Percentiles rank a stretch among this genome's conserved stretches.
phyloP scores from a whole-genome alignment of 305 asterid species.

The Fraxinus angustifolia region DNA sequence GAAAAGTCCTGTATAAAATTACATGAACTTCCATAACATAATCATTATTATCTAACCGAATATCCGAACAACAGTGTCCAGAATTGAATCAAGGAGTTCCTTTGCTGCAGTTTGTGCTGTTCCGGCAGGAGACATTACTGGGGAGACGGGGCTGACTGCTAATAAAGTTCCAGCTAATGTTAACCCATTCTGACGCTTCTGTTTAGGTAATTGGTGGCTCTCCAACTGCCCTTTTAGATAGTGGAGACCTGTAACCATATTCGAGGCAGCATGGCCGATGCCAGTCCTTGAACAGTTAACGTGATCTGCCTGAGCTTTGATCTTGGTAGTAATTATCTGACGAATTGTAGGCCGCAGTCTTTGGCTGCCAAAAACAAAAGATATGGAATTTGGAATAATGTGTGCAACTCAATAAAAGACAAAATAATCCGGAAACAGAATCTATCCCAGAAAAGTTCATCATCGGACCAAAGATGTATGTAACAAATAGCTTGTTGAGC shows the following conservation, averaged over 20 bases:
- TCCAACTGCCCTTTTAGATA: constrained; percentile 69
- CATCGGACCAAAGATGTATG: not conserved
- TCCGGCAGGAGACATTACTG: constrained; percentile 91
- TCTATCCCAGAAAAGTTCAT: not conserved
- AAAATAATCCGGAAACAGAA: constrained; percentile 1
- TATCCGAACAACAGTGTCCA: constrained; percentile 76
- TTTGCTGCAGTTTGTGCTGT: constrained; percentile 82
- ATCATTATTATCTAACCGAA: constrained; percentile 58
- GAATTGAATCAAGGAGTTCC: constrained; percentile 82
- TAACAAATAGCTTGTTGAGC: not conserved
- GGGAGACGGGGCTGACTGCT: constrained; percentile 96
- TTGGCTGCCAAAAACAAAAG: constrained; percentile 54
- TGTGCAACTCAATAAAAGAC: constrained; percentile 5
- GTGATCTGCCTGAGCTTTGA: constrained; percentile 79
- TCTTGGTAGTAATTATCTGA: constrained; percentile 76
- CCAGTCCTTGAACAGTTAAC: constrained; percentile 53
- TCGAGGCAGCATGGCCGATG: constrained; percentile 55
- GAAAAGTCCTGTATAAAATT: constrained; percentile 22
- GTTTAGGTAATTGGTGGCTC: constrained; percentile 60
- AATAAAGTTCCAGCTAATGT: constrained; percentile 58
- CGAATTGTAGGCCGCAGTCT: constrained; percentile 91
- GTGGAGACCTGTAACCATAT: constrained; percentile 60
- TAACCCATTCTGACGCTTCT: constrained; percentile 72
- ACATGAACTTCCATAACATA: constrained; percentile 18
- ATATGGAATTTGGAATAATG: constrained; percentile 21